phyloP scores from a whole-genome alignment of 2,329 filamentous ascomycete species.

The Exophiala sp. region DNA sequence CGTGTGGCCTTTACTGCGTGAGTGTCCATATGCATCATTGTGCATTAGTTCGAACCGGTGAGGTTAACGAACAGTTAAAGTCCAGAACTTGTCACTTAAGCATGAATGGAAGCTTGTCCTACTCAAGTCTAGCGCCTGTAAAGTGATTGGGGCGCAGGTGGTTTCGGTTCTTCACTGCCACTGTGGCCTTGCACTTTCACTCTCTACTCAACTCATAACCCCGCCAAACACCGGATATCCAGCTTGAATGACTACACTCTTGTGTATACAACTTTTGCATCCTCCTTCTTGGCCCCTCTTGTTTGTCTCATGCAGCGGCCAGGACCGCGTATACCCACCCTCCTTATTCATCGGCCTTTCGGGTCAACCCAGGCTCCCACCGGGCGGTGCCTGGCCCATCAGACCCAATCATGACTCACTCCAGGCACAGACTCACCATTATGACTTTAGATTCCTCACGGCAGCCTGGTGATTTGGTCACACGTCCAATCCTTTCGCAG shows the following conservation, averaged over 20 bases:
- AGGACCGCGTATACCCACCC: background rate
- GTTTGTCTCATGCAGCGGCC: background rate
- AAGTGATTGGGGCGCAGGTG: conserved; percentile 2
- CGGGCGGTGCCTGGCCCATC: background rate
- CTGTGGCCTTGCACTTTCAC: background rate
- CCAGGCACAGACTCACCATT: background rate
- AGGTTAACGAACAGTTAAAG: background rate
- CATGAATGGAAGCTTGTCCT: background rate
- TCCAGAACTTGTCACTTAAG: too few relatives aligned
- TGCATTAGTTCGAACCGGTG: conserved; percentile 2
- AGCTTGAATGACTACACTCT: too few relatives aligned
- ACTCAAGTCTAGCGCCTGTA: background rate
- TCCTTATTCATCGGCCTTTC: background rate
- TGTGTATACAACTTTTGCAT: background rate
- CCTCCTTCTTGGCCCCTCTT: background rate
- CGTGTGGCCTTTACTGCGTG: background rate
- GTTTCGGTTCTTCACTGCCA: background rate
- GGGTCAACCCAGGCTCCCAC: background rate
- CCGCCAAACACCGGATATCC: background rate
- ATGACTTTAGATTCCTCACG: conserved; percentile 7
- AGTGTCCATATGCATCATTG: background rate
- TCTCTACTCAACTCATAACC: background rate
- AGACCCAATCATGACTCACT: conserved; percentile 18
- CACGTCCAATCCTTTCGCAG: background rate
- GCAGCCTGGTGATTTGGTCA: conserved; percentile 23